Base-by-base conservation (phyloP, 2,329 filamentous ascomycete genomes). In the Corynespora cassiicola region DNA sequence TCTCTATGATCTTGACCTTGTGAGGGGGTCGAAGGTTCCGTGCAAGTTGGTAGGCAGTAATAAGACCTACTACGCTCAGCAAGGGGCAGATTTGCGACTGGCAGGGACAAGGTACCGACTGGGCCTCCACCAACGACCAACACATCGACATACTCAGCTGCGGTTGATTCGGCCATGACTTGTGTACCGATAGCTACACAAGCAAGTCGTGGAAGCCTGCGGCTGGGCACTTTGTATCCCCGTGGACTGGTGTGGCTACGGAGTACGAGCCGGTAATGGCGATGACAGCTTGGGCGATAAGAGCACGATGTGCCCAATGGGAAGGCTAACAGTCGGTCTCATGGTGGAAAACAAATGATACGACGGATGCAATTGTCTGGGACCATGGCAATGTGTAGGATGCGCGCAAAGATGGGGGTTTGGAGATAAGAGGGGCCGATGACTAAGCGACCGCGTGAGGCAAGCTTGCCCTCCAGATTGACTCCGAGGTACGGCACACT, bases 1-100 rank as follows among this genome's bases (percentile, higher is more conserved):
- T 73, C 47, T 80, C 77, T 37, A 79, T 69, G 29, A 78, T 74
- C 36, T 70, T 70, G 27, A 76, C 38, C 63, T 68, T 35, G 68
- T 58, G 40, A 52, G 66, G 45, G 53, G 68, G 45, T n/a, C n/a
- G n/a, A 53, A 68, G 41, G 72, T 66, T 66, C 72, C 65, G 67
- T 26, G 67, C 66, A 17, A 79, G 65, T 57, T 77, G 73, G 50
- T 72, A 73, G 1, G 73, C 74, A 43, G 68, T 73, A 22, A 74
- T 52, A 29, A 72, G 65, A 23, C 65, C 63, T 52, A 32, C 2
- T 29, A 26, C 14, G n/a, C 31, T 26, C 50, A 16, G 43, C 32
- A 28, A 19, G 20, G 12, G 10, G 24, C 6, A 8, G 19, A 15
- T 15, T n/a, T 26, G 11, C 36, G 12, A 6, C 15, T 8, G 14